Conservation (phyloP, 1,284 basidiomycete genomes). For the Trametes sp. region DNA sequence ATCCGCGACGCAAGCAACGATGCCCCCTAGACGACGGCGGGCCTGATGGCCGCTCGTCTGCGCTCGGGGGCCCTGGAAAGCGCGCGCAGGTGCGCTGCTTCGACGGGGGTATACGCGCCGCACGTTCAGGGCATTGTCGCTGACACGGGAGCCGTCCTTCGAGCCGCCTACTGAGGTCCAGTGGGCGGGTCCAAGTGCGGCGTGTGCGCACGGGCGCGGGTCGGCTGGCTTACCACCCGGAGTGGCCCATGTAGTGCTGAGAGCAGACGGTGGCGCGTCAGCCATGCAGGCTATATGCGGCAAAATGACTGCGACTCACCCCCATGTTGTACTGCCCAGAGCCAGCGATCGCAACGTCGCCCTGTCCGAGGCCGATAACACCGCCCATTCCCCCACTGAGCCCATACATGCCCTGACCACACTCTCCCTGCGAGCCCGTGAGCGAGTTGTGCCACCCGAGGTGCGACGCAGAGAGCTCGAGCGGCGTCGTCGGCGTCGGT, state of each 20-base stretch:
- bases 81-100: slow-evolving; percentile 5
- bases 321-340: slow-evolving; percentile 28
- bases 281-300: background rate
- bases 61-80: background rate
- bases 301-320: slow-evolving; percentile 16
- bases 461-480: slow-evolving; percentile 34
- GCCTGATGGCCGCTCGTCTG: slow-evolving; percentile 8
- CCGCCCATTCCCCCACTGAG: slow-evolving; percentile 15
- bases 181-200: slow-evolving; percentile 21
- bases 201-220: slow-evolving; percentile 6
- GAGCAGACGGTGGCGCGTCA: slow-evolving; percentile 8
- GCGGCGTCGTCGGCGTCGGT: slow-evolving; percentile 37
- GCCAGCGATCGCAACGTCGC: slow-evolving; percentile 27
- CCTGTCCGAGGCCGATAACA: slow-evolving; percentile 5
- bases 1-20: slow-evolving; percentile 19
- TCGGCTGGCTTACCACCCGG: slow-evolving; percentile 17
- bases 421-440: slow-evolving; percentile 14
- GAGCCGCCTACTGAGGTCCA: slow-evolving; percentile 7
- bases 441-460: slow-evolving; percentile 19
- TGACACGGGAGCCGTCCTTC: slow-evolving; percentile 19
- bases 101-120: slow-evolving; percentile 23
- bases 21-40: slow-evolving; percentile 8
- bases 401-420: slow-evolving; percentile 23
- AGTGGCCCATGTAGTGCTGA: slow-evolving; percentile 20
- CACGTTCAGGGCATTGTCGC: slow-evolving; percentile 10